Percentiles rank a stretch among this genome's conserved stretches.
Conservation (phyloP, 805 yeast species). For the Myxozyma melibiosi region DNA sequence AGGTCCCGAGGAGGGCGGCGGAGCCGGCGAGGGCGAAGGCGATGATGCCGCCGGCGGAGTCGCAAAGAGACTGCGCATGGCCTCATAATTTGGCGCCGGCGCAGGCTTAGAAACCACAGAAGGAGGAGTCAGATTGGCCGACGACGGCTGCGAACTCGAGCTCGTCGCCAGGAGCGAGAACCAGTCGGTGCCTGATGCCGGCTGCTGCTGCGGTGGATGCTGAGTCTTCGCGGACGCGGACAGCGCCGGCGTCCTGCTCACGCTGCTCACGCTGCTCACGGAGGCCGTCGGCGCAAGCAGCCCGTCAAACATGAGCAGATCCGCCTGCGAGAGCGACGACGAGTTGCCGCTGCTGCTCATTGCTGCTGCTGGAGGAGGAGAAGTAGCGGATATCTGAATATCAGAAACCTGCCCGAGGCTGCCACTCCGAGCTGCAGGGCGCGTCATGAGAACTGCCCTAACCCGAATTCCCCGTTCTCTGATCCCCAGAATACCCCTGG, state of each 20-base stretch:
- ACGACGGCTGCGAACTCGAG: neutral
- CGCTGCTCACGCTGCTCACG: neutral
- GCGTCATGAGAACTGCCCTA: neutral
- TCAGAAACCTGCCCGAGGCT: neutral
- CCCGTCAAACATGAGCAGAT: constrained; percentile 28
- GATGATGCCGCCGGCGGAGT: neutral
- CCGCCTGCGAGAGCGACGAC: constrained; percentile 19
- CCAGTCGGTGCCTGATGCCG: constrained; percentile 14
- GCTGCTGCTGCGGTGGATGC: neutral
- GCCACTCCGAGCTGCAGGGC: neutral
- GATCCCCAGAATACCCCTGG: constrained; percentile 3
- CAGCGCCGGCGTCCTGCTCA: neutral
- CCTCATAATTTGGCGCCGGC: constrained; percentile 5
- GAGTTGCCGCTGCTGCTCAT: no score
- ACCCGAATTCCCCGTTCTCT: neutral
- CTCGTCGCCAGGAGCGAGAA: constrained; percentile 11
- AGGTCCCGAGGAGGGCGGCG: neutral
- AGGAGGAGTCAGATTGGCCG: neutral
- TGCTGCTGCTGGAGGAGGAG: neutral
- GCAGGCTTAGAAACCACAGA: neutral
- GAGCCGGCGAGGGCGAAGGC: neutral
- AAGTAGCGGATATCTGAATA: neutral
- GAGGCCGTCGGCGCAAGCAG: constrained; percentile 10
- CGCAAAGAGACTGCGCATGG: constrained; percentile 6
- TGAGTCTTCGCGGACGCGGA: neutral